Percentiles rank a stretch among this genome's conserved stretches.
These are phyloP conservation scores for Paraphoma sp. DNA, from an alignment of 2,329 filamentous ascomycete species.

Conservation along the genomic window DNA sequence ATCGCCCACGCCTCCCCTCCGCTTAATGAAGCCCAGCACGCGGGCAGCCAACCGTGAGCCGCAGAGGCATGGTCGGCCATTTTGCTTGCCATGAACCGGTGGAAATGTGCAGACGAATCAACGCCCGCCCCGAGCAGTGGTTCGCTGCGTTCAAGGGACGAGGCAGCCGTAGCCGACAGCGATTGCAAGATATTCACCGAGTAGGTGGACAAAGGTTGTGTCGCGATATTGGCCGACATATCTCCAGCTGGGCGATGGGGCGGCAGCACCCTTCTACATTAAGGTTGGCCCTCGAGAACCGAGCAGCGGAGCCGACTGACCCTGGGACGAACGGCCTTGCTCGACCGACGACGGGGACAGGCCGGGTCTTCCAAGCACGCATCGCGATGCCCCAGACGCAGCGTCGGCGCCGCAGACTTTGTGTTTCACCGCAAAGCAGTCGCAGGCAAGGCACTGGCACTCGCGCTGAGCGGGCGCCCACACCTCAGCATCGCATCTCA, in stretches of 20 bases:
- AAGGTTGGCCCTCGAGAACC: constrained; percentile 11
- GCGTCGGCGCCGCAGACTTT: background rate
- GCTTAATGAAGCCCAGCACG: constrained; percentile 28
- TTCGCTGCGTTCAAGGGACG: background rate
- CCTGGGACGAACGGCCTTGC: constrained; percentile 29
- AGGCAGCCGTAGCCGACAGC: background rate
- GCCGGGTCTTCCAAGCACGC: constrained; percentile 1
- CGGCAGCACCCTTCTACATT: constrained; percentile 14
- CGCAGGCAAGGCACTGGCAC: constrained; percentile 9
- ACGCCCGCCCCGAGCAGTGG: no score
- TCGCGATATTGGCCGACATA: constrained; percentile 11
- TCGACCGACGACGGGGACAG: constrained; percentile 22
- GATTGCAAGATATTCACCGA: background rate
- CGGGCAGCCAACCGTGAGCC: constrained; percentile 8
- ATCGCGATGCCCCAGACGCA: background rate
- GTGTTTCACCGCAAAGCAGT: constrained; percentile 4
- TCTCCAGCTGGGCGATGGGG: constrained; percentile 21
- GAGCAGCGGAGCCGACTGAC: constrained; percentile 29
- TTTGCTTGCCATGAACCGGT: background rate
- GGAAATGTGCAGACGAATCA: background rate
- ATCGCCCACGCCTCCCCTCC: constrained; percentile 20
- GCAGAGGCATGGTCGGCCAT: background rate
- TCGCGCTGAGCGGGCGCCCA: constrained; percentile 5
- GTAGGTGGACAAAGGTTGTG: background rate
- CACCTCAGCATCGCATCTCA: background rate